Evolutionary conservation across 768 basidiomycete genomes (phyloP), one percentile per base, ranked within the genome.

Genomic region (Mycena metata): DNA sequence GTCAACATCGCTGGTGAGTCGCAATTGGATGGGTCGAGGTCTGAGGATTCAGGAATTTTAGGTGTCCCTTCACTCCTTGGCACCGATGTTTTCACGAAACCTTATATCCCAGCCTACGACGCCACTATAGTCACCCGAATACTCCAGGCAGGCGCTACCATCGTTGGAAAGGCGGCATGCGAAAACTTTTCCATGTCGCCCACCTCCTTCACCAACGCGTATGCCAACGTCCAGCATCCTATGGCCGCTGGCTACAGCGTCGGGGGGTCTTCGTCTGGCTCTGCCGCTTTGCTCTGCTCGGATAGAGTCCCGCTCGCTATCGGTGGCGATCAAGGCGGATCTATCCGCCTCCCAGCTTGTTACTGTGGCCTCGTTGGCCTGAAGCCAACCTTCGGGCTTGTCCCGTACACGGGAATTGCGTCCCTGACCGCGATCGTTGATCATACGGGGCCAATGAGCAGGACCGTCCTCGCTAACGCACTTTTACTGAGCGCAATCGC

Each of bases 101-200:
- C 56, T 90, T 90, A 72, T 70, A 66, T 1, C 82, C 91, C 0
- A 85, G 89, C 0, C 4, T 90, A 87, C 71, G 87, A 89, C 70
- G 89, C 92, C n/a, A 91, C 90, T 0, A 86, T 87, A 19, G 89
- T 92, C 1, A 62, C 75, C 2, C 78, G 84, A 5, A 76, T 93
- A 2, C 77, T 79, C 0, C 55, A 74, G 0, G 78, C 79, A 0
- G 91, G 90, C 3, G 90, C 86, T 0, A 65, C 80, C 5, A 80
- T 93, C 16, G 71, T 86, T 2, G 92, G 90, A 5, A 92, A 92
- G 77, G 86, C 90, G 2, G 91, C 91, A 74, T 90, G 90, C 78
- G 92, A 94, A 72, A 91, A 93, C 77, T 93, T 94, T 72, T 91
- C 91, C 5, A 91, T 93, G 90, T 45, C 70, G 6, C 67, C 67